Base-by-base conservation (phyloP, 2,329 filamentous ascomycete species). In the Fusarium subtropicale region DNA sequence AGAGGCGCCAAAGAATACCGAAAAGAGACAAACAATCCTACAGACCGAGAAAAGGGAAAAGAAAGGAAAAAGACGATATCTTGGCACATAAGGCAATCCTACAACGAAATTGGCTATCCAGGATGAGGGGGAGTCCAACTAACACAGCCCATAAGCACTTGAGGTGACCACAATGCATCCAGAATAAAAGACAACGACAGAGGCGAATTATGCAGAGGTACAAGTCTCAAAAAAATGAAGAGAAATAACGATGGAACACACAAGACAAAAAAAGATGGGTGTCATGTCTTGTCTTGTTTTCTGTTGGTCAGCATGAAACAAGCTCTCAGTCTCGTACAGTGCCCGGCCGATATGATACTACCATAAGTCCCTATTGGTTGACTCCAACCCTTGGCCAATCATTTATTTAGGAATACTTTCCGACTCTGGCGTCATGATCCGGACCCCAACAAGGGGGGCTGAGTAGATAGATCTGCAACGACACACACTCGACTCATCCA, bases 401-500 rank as follows among this genome's bases (percentile, higher is more conserved):
- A 34, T 16, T 16, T 0, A 2, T 0, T 0, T 5, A 3, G 13
- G 2, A 18, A 15, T 34, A 4, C 7, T 4, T 1, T 0, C 1
- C 33, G 3, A 7, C 13, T 34, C 5, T 34, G 1, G 33, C 33
- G 15, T 7, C 16, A 34, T 34, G 0, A 16, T 3, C 16, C 7
- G 8, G 15, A 34, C 15, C 33, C 33, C 33, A 16, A 34, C 1
- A 18, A 15, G 33, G 33, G 33, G 33, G 10, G 28, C 10, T 30
- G 10, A 30, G 28, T 5, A 3, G 20, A 30, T 5, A 11, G 28
- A 11, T 30, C 10, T 30, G 28, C 28, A 30, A 30, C 10, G 28
- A 28, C 28, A 28, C 28, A 11, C 28, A 11, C 10, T 11, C 28
- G 28, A 28, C 28, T 30, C 10, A 30, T 30, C 10, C 0, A 30